Percentiles rank a stretch among this genome's conserved stretches.
These are phyloP conservation scores for Hyaloscypha variabilis DNA, from an alignment of 495 filamentous ascomycete species.

Conservation along the genomic window DNA sequence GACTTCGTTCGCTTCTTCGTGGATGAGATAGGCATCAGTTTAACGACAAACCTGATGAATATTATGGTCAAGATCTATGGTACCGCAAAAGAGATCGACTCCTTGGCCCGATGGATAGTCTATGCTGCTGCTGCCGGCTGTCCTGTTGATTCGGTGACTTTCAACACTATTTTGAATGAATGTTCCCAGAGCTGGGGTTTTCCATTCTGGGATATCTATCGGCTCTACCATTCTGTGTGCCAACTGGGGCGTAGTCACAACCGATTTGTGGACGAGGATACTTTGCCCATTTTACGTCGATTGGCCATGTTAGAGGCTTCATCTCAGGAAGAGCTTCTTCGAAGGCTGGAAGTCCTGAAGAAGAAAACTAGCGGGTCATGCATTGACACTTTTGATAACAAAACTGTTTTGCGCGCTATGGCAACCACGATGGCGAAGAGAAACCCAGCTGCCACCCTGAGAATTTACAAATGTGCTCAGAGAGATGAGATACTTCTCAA, in stretches of 20 bases:
- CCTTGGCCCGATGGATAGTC: slow-evolving; percentile 34
- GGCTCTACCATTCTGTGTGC: slow-evolving; percentile 38
- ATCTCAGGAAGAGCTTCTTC: neutral
- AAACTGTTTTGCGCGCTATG: slow-evolving; percentile 10
- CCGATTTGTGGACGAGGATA: slow-evolving; percentile 36
- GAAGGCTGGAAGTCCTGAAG: neutral
- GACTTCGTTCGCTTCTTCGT: slow-evolving; percentile 43
- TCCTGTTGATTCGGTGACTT: slow-evolving; percentile 38
- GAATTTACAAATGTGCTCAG: slow-evolving; percentile 17
- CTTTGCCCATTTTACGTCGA: slow-evolving; percentile 28
- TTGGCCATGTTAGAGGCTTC: slow-evolving; percentile 1
- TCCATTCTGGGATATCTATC: slow-evolving; percentile 40
- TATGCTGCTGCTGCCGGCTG: slow-evolving; percentile 32
- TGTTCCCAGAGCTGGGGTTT: slow-evolving; percentile 40
- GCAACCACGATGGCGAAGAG: neutral
- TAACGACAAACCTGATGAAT: slow-evolving; percentile 41
- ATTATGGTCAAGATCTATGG: slow-evolving; percentile 50
- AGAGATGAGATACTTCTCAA: slow-evolving; percentile 18
- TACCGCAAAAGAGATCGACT: slow-evolving; percentile 39
- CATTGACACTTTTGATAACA: neutral
- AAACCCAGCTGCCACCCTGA: slow-evolving; percentile 1
- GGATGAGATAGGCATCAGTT: slow-evolving; percentile 34
- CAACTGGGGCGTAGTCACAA: slow-evolving; percentile 30
- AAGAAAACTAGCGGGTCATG: neutral
- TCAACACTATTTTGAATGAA: slow-evolving; percentile 44